Percentiles rank a stretch among this genome's conserved stretches.
phyloP scores from a whole-genome alignment of 2,329 filamentous ascomycete species.

The Didymella sp. region DNA sequence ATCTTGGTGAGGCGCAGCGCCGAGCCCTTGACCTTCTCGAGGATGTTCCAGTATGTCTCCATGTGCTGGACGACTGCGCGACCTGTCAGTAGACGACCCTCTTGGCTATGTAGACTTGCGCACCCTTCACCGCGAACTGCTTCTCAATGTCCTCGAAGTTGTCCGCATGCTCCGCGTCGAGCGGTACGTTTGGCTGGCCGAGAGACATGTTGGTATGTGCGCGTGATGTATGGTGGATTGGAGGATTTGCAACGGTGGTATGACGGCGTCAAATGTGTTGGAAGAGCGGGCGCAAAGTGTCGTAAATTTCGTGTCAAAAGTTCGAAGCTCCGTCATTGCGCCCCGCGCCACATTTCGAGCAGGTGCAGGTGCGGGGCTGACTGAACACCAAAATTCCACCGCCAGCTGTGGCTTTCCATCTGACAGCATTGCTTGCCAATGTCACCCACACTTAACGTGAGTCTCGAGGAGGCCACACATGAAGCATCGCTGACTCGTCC shows the following conservation, averaged over 20 bases:
- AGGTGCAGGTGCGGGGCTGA: slow-evolving; percentile 39
- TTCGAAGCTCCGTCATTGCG: slow-evolving; percentile 33
- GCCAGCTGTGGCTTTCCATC: slow-evolving; percentile 21
- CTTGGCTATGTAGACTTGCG: background rate
- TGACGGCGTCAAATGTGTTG: background rate
- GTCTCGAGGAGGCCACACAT: slow-evolving; percentile 15
- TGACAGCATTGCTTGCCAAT: slow-evolving; percentile 36
- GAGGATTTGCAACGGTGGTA: background rate
- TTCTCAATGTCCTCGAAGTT: slow-evolving; percentile 90
- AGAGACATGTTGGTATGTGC: slow-evolving; percentile 44
- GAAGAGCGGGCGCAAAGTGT: slow-evolving; percentile 26
- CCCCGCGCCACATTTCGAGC: slow-evolving; percentile 22
- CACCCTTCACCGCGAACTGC: slow-evolving; percentile 97
- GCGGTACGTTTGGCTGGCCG: slow-evolving; percentile 32
- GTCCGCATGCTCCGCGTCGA: slow-evolving; percentile 66
- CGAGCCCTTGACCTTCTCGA: slow-evolving; percentile 90
- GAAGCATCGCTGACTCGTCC: slow-evolving; percentile 21
- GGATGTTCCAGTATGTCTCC: slow-evolving; percentile 95
- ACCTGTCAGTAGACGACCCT: slow-evolving; percentile 35
- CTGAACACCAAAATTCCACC: slow-evolving; percentile 43
- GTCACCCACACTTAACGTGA: slow-evolving; percentile 45
- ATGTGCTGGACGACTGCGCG: slow-evolving; percentile 84
- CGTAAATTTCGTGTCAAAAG: slow-evolving; percentile 25
- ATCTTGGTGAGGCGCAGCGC: slow-evolving; percentile 87
- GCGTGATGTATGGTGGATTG: background rate